Base-by-base conservation (phyloP, 495 filamentous ascomycete genomes). In the Penicillium antarcticum region DNA sequence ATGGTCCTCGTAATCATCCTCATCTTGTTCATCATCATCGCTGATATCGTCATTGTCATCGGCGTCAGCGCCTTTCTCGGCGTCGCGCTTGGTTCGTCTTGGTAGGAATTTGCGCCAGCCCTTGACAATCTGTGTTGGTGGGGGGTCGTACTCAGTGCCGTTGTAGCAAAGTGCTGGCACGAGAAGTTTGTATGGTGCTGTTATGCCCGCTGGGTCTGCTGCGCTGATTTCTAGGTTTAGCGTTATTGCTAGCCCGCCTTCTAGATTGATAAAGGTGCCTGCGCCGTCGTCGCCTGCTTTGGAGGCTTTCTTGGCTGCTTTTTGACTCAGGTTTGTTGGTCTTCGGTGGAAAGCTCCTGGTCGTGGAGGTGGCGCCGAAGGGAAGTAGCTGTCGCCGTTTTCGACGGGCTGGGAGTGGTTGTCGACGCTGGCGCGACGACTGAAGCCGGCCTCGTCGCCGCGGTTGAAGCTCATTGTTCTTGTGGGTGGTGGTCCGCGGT, bases 211-310 rank as follows among this genome's bases (percentile, higher is more conserved):
- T 0, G 95, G 94, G 59, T 97, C 89, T 50, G 81, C 80, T 23
- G 87, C 82, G 56, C 83, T 88, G 55, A 97, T 81, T 71, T 98
- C 94, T 58, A 94, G 81, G 57, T 95, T 92, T 23, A 98, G 67
- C 9, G 79, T 85, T 23, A 98, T 83, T 44, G 96, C 90, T 18
- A 98, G 74, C 2, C 89, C 91, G 36, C 84, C 84, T 53, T 88
- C 74, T 0, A 95, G 75, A 55, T 95, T 80, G 58, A 92, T 71
- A 19, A 66, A 62, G 41, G 64, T 52, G 34, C 61, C 66, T 5
- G 64, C 66, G n/a, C 69, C 74, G 21, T 84, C 67, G 33, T 69
- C 69, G 3, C 68, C 71, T 9, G 66, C 56, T 34, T 68, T 65
- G 1, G 54, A 62, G 2, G 71, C 74, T 55, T 67, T 74, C 21